Conservation (phyloP, 106 monocot genomes). For the Platanthera guangdongensis region DNA sequence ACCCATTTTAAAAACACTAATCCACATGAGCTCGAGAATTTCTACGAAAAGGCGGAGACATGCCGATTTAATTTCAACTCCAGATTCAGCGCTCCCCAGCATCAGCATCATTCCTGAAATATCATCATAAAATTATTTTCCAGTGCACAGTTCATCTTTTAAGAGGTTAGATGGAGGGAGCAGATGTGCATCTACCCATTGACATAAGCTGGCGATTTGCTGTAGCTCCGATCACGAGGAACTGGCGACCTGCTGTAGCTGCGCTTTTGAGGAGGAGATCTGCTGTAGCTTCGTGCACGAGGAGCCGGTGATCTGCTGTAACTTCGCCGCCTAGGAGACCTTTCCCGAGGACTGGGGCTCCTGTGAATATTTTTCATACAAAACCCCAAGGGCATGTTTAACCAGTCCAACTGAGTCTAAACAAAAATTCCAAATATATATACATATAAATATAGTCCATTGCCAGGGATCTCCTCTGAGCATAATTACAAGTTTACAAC, state of each 20-base stretch:
- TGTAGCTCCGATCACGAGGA: constrained; percentile 5
- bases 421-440: no score
- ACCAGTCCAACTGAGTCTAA: no score
- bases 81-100: background rate
- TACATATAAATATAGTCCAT: no score
- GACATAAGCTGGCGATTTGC: constrained; percentile 7
- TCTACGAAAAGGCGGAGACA: background rate
- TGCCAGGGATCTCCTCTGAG: no score
- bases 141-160: background rate
- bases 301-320: constrained; percentile 9
- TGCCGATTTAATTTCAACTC: background rate
- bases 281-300: background rate
- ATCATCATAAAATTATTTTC: background rate
- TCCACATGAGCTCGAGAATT: constrained; percentile 5
- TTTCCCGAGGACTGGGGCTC: constrained; percentile 12
- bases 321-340: constrained; percentile 21
- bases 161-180: background rate
- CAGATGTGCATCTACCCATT: constrained; percentile 4
- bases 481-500: no score
- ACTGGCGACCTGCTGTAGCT: constrained; percentile 6
- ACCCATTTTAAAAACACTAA: background rate
- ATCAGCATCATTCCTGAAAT: constrained; percentile 9
- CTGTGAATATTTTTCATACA: background rate
- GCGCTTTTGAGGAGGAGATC: constrained; percentile 5
- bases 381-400: no score